These are phyloP conservation scores for Cercophora samala DNA, from an alignment of 495 filamentous ascomycete genomes.

Conservation along the genomic window DNA sequence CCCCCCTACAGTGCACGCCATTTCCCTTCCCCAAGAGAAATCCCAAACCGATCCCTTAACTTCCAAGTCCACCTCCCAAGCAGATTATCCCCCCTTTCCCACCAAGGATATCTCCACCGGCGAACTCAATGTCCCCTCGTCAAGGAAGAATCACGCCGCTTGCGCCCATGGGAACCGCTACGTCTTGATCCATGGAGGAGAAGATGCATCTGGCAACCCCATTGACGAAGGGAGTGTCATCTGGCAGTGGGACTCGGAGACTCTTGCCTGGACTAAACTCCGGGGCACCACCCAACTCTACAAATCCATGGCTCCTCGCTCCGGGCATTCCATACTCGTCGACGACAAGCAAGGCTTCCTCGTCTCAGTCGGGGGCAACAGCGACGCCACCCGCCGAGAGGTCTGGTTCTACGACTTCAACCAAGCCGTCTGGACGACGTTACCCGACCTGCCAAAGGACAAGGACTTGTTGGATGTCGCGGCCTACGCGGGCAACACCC, in stretches of 20 bases:
- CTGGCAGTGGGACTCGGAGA: constrained; percentile 48
- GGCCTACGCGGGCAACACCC: constrained; percentile 39
- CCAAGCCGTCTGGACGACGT: constrained; percentile 41
- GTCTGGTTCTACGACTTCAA: constrained; percentile 48
- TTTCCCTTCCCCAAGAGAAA: constrained; percentile 37
- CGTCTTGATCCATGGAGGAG: constrained; percentile 48
- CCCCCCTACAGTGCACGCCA: constrained; percentile 44
- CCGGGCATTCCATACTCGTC: constrained; percentile 27
- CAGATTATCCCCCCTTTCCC: constrained; percentile 24
- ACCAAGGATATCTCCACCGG: constrained; percentile 33
- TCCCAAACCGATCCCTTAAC: constrained; percentile 10
- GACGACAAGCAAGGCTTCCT: constrained; percentile 34
- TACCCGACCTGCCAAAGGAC: constrained; percentile 42
- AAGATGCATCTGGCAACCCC: constrained; percentile 30
- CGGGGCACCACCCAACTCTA: constrained; percentile 24
- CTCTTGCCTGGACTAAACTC: constrained; percentile 34
- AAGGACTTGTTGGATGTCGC: too few relatives aligned
- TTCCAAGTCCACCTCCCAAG: constrained; percentile 25
- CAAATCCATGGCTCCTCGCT: constrained; percentile 23
- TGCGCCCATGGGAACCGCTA: constrained; percentile 32
- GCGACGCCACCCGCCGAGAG: constrained; percentile 27
- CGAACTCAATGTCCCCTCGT: constrained; percentile 36
- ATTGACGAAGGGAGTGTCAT: constrained; percentile 44
- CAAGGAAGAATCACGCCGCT: constrained; percentile 44
- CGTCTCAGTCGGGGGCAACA: constrained; percentile 42